A percentile compares a stretch with the other conserved stretches of the same genome.
Conservation (phyloP, 495 filamentous ascomycete species). For the Bacidia rubella region DNA sequence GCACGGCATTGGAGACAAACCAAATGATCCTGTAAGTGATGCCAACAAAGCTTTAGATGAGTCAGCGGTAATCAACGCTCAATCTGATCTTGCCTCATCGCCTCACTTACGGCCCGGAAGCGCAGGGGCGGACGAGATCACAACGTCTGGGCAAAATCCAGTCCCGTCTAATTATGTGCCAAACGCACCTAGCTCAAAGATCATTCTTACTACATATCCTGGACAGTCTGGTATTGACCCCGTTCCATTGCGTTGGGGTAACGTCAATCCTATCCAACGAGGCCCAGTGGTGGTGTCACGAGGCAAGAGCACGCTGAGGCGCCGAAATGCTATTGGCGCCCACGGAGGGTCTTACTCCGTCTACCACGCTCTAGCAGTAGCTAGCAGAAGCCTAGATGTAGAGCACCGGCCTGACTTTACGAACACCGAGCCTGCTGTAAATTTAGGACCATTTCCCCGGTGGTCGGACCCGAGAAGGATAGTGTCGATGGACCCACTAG, state of each 20-base stretch:
- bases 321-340: constrained; percentile 70
- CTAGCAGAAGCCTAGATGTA: constrained; percentile 70
- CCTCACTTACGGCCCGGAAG: constrained; percentile 2
- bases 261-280: constrained; percentile 54
- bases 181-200: constrained; percentile 32
- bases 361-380: constrained; percentile 88
- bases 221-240: constrained; percentile 89
- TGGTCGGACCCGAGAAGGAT: constrained; percentile 92
- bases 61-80: too few species aligned
- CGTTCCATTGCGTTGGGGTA: constrained; percentile 77
- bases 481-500: constrained; percentile 91
- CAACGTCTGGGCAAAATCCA: not conserved
- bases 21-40: too few species aligned
- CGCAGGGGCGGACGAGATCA: not conserved
- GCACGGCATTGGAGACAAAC: too few species aligned
- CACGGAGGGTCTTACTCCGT: constrained; percentile 97
- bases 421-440: constrained; percentile 82
- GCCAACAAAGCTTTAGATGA: too few species aligned
- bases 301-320: constrained; percentile 57
- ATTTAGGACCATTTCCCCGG: constrained; percentile 75
- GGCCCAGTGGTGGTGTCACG: constrained; percentile 90
- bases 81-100: too few species aligned
- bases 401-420: constrained; percentile 89
- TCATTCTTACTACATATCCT: constrained; percentile 81
- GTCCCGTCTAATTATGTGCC: not conserved